Percentiles rank a stretch among this genome's conserved stretches.
Evolutionary conservation across 2,329 filamentous ascomycete genomes (phyloP).

Genomic region (Fusarium multiceps): DNA sequence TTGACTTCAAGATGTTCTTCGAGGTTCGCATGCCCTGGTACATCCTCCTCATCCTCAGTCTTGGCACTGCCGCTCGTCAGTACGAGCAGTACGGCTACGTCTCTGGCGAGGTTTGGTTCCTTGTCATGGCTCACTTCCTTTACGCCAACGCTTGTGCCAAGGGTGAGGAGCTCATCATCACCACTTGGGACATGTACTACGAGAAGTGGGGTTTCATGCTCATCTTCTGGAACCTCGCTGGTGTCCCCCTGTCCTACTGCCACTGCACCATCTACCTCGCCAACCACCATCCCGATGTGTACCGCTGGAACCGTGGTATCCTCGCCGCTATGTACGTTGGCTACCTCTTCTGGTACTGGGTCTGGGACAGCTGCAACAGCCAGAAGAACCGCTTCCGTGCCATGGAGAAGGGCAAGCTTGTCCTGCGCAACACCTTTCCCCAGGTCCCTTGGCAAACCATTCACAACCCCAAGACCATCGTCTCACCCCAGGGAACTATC

Average conservation of each 20-base stretch:
- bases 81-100: conserved; percentile 89
- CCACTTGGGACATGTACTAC: conserved; percentile 96
- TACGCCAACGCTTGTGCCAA: conserved; percentile 94
- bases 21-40: conserved; percentile 94
- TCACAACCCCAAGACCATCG: conserved; percentile 82
- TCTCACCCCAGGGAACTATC: conserved; percentile 77
- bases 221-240: conserved; percentile 96
- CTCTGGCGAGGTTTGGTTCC: conserved; percentile 83
- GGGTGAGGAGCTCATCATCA: conserved; percentile 89
- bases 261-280: conserved; percentile 92
- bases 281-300: conserved; percentile 81
- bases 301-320: conserved; percentile 78
- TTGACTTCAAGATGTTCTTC: conserved; percentile 98
- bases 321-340: conserved; percentile 72
- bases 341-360: conserved; percentile 89
- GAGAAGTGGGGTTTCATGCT: conserved; percentile 99
- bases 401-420: conserved; percentile 76
- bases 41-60: conserved; percentile 82
- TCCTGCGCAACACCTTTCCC: conserved; percentile 83
- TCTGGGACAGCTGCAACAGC: conserved; percentile 92
- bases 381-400: conserved; percentile 94
- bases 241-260: conserved; percentile 91
- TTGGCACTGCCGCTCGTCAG: conserved; percentile 82
- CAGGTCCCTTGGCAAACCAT: conserved; percentile 90
- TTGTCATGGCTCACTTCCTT: conserved; percentile 89